Conservation (phyloP, 1,284 basidiomycete genomes). For the Ustilago crameri region DNA sequence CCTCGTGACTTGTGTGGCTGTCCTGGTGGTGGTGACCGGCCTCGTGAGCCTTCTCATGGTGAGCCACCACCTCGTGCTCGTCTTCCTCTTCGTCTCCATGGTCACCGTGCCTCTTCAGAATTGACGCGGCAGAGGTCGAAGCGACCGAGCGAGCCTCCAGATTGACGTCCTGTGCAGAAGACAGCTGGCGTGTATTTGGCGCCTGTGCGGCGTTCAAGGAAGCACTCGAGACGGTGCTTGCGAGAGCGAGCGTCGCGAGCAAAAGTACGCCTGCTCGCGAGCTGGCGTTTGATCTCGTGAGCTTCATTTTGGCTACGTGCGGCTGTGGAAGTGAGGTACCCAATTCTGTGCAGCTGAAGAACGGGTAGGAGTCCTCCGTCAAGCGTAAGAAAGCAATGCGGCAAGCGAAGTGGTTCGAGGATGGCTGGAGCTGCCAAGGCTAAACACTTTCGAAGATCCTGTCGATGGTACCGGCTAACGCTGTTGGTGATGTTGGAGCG, state of each 20-base stretch:
- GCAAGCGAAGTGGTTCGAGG: not conserved
- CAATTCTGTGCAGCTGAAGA: not conserved
- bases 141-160: not conserved
- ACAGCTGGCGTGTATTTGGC: constrained; percentile 6
- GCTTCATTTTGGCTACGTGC: constrained; percentile 11
- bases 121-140: not conserved
- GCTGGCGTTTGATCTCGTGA: not conserved
- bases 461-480: no score
- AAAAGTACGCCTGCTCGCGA: constrained; percentile 3
- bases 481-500: no score
- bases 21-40: constrained; percentile 6
- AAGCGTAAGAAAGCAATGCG: not conserved
- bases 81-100: constrained; percentile 30
- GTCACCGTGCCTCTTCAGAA: constrained; percentile 32
- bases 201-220: constrained; percentile 5
- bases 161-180: not conserved
- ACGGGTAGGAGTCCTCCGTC: constrained; percentile 5
- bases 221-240: constrained; percentile 6
- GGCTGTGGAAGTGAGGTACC: not conserved
- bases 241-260: constrained; percentile 6
- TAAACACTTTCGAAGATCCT: no score
- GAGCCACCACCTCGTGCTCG: constrained; percentile 3
- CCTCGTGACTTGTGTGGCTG: constrained; percentile 3
- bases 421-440: no score
- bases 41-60: not conserved